Percentiles rank a stretch among this genome's conserved stretches.
phyloP scores from a whole-genome alignment of 768 basidiomycete species.

The Rhizopogon roseolus region DNA sequence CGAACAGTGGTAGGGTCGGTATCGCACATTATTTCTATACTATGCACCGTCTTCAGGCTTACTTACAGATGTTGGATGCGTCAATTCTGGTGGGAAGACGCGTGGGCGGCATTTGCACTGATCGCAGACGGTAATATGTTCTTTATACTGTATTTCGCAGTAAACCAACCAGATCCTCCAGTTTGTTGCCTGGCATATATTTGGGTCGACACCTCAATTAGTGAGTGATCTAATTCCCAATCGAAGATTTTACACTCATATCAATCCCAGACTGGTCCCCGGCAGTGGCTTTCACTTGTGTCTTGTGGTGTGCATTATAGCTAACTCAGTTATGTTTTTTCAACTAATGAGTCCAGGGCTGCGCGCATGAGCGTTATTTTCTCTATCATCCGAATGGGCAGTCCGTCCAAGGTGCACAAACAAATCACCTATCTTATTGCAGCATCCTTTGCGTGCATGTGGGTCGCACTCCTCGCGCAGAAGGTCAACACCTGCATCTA shows the following conservation, averaged over 20 bases:
- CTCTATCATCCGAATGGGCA: constrained; percentile 17
- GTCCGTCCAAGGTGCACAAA: constrained; percentile 11
- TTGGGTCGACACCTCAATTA: constrained; percentile 1
- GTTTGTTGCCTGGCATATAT: constrained; percentile 8
- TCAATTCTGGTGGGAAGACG: constrained; percentile 24
- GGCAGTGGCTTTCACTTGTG: constrained; percentile 10
- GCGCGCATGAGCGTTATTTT: constrained; percentile 19
- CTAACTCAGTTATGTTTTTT: not conserved
- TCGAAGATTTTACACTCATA: not conserved
- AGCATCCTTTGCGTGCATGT: constrained; percentile 12
- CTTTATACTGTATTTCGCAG: not conserved
- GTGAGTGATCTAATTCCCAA: constrained; percentile 3
- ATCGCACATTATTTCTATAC: constrained; percentile 17
- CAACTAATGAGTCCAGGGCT: constrained; percentile 9
- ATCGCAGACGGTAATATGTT: constrained; percentile 4
- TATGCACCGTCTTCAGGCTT: constrained; percentile 18
- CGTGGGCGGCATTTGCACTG: constrained; percentile 13
- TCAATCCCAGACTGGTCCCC: constrained; percentile 11
- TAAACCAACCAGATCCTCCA: not conserved
- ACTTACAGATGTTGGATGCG: constrained; percentile 14
- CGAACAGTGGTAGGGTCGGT: constrained; percentile 9
- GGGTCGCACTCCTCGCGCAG: constrained; percentile 1
- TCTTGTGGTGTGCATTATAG: constrained; percentile 12
- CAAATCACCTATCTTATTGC: constrained; percentile 6
- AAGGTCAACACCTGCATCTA: constrained; percentile 10